A percentile compares a stretch with the other conserved stretches of the same genome.
These are phyloP conservation scores for Tremella mesenterica DNA, from an alignment of 768 basidiomycete genomes.

Conservation along the genomic window DNA sequence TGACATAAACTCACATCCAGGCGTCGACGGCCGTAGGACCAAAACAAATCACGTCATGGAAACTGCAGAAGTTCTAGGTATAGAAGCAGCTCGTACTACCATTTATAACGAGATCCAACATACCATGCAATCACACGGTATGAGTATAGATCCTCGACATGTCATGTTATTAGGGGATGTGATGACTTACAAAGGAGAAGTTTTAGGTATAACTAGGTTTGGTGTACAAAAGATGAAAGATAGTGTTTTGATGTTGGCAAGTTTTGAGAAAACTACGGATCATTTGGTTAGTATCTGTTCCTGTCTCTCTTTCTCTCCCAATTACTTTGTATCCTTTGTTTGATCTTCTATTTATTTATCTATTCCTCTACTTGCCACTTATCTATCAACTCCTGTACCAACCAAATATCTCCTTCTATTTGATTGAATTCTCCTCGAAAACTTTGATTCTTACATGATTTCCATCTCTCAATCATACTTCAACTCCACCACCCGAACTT, in stretches of 20 bases:
- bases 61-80: constrained; percentile 87
- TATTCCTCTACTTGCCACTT: too few species aligned
- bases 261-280: constrained; percentile 99
- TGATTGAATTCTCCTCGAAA: neutral
- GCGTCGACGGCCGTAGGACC: constrained; percentile 84
- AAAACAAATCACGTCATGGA: constrained; percentile 97
- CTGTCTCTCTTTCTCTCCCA: neutral
- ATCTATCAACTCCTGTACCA: too few species aligned
- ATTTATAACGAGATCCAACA: constrained; percentile 96
- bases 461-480: neutral
- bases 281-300: constrained; percentile 54
- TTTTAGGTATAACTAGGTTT: constrained; percentile 94
- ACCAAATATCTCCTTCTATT: too few species aligned
- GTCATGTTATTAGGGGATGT: constrained; percentile 97
- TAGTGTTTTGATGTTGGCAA: constrained; percentile 89
- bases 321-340: neutral
- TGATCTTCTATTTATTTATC: too few species aligned
- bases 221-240: constrained; percentile 99
- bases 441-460: neutral
- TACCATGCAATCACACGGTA: constrained; percentile 93
- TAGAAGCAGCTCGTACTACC: constrained; percentile 86
- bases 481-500: neutral
- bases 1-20: constrained; percentile 45
- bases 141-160: constrained; percentile 97
- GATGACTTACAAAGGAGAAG: constrained; percentile 99